A percentile compares a stretch with the other conserved stretches of the same genome.
Conservation (phyloP, 2,329 filamentous ascomycete species). For the Bipolaris bicolor region DNA sequence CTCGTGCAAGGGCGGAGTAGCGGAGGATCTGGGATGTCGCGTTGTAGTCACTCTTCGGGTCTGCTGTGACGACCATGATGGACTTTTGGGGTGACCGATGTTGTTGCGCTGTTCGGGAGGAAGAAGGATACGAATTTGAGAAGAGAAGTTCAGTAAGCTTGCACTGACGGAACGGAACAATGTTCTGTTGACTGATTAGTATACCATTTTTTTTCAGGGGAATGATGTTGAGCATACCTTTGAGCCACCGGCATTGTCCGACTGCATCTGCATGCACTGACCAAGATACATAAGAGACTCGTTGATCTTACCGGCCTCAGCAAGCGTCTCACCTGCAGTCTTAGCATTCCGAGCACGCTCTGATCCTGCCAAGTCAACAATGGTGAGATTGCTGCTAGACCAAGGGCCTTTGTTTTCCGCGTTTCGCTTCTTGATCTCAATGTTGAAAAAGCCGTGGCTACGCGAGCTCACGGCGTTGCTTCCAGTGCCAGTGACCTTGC, state of each 20-base stretch:
- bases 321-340: conserved; percentile 88
- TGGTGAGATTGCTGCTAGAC: conserved; percentile 79
- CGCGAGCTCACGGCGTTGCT: conserved; percentile 92
- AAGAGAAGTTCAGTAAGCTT: conserved; percentile 61
- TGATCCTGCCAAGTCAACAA: conserved; percentile 92
- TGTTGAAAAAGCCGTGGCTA: conserved; percentile 94
- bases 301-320: conserved; percentile 97
- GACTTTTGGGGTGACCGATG: conserved; percentile 73
- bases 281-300: conserved; percentile 98
- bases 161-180: conserved; percentile 74
- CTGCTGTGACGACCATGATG: conserved; percentile 95
- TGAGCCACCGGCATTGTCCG: conserved; percentile 72
- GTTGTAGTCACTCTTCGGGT: conserved; percentile 92
- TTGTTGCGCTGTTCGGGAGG: conserved; percentile 53
- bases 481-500: conserved; percentile 85
- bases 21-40: conserved; percentile 94
- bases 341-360: conserved; percentile 93
- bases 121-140: conserved; percentile 57
- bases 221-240: conserved; percentile 62
- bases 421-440: conserved; percentile 87
- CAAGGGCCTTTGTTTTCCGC: conserved; percentile 66
- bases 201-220: neutral
- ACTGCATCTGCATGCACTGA: conserved; percentile 95
- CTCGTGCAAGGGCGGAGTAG: conserved; percentile 89
- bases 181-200: conserved; percentile 47